Conservation (phyloP, 1,284 basidiomycete species). For the Moesziomyces sp. region DNA sequence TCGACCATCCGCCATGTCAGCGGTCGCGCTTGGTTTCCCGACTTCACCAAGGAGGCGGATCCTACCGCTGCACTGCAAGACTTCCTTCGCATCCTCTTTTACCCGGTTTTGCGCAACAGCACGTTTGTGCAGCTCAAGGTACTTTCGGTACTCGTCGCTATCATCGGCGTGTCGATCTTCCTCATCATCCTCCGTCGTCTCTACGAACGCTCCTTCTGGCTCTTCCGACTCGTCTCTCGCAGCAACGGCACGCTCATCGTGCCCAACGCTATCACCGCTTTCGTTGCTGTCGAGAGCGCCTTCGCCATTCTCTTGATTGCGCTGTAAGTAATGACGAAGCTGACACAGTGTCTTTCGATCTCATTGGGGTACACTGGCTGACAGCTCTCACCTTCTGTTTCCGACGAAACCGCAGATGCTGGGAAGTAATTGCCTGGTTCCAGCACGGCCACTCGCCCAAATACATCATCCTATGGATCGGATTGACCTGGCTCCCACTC, state of each 20-base stretch:
- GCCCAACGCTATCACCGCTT: constrained; percentile 36
- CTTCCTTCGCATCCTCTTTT: constrained; percentile 31
- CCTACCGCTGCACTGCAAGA: constrained; percentile 12
- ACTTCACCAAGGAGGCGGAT: constrained; percentile 17
- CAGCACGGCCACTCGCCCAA: constrained; percentile 18
- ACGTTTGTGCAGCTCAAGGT: constrained; percentile 39
- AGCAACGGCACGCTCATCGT: constrained; percentile 39
- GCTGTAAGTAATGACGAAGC: constrained; percentile 18
- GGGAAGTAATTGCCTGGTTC: constrained; percentile 26
- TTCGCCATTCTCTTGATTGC: constrained; percentile 31
- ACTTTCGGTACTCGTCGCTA: constrained; percentile 18
- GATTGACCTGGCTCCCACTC: constrained; percentile 32
- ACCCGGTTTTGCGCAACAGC: constrained; percentile 8
- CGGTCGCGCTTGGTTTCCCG: constrained; percentile 37
- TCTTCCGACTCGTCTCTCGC: constrained; percentile 21
- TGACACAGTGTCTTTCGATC: no score
- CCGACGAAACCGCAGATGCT: constrained; percentile 11
- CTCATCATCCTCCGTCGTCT: constrained; percentile 35
- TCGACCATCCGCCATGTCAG: constrained; percentile 15
- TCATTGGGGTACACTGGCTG: no score
- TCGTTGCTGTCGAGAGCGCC: constrained; percentile 23
- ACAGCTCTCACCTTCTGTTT: no score
- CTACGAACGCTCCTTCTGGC: constrained; percentile 33
- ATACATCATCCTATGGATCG: constrained; percentile 37
- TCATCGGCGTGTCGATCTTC: constrained; percentile 27